Base-by-base conservation (phyloP, 495 filamentous ascomycete species). In the Annulohypoxylon maeteangense region DNA sequence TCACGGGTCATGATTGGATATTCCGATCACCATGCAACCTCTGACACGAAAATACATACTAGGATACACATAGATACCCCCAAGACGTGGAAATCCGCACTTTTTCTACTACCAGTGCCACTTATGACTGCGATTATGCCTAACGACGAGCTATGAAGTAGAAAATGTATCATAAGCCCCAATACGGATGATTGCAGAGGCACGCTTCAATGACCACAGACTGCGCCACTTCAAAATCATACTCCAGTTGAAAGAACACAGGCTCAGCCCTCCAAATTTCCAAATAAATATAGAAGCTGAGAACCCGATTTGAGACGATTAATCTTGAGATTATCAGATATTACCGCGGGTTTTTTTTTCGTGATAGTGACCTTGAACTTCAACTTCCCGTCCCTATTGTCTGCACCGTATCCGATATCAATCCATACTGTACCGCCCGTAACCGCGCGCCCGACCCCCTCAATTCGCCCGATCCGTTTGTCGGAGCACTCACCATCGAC, bases 391-490 rank as follows among this genome's bases (percentile, higher is more conserved):
- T n/a, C 62, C 50, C 62, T 65, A 65, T 65, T 47, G 12, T 1
- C 12, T 1, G 14, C 2, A 23, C 18, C 10, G 22, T 34, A 51
- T 10, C 10, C 7, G 32, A 23, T 51, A 27, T 3, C 6, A 16
- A 14, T 38, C 16, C 1, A 58, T 27, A 65, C 62, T 47, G 62
- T 65, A 7, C 50, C 50, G 50, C 1, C 16, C n/a, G 29, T 57
- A 57, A 18, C 11, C 54, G 54, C 4, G 14, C 12, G 29, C n/a
- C 50, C n/a, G 3, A 29, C 29, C 27, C 27, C 27, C 27, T 29
- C 27, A 29, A 6, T 20, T 48, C 45, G 25, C 25, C 22, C 11
- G 51, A 56, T 68, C 51, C 51, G 51, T 16, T 68, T 29, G 63
- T 63, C 65, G 59, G 65, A 40, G 18, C 32, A 7, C 27, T 4